Percentiles rank a stretch among this genome's conserved stretches.
Evolutionary conservation across 331 rosid genomes (phyloP).

Genomic region (Quercus tomentella): DNA sequence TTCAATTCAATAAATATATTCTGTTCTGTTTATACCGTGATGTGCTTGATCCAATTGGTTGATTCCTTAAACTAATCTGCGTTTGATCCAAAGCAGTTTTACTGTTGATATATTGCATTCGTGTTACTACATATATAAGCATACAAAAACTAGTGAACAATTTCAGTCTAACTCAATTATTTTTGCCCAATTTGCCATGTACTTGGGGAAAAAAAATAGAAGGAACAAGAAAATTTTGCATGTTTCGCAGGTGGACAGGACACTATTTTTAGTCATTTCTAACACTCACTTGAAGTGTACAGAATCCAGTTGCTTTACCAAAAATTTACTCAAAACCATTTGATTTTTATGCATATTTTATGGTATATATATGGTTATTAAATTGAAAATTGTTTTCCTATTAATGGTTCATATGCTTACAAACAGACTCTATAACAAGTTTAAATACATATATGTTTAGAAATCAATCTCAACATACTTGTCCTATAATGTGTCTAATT

Average conservation of each 20-base stretch:
- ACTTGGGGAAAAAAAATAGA: no score
- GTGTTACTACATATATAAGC: no score
- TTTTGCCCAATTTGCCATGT: no score
- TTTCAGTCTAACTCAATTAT: no score
- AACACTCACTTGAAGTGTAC: not conserved
- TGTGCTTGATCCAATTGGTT: not conserved
- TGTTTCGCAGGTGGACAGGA: not conserved
- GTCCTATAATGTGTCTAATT: not conserved
- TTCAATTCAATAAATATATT: not conserved
- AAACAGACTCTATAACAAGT: not conserved
- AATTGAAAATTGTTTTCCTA: not conserved
- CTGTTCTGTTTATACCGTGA: not conserved
- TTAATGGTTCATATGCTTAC: not conserved
- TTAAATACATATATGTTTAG: not conserved
- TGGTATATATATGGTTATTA: no score
- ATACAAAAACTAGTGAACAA: no score
- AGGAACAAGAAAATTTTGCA: not conserved
- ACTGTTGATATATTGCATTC: not conserved
- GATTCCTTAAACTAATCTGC: not conserved
- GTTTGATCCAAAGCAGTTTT: not conserved
- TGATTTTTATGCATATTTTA: no score
- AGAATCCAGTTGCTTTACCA: not conserved
- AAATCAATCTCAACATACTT: not conserved
- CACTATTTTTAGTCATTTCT: not conserved
- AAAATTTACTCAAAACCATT: not conserved